A percentile compares a stretch with the other conserved stretches of the same genome.
Conservation (phyloP, 1,284 basidiomycete genomes). For the Anthracocystis walkeri region DNA sequence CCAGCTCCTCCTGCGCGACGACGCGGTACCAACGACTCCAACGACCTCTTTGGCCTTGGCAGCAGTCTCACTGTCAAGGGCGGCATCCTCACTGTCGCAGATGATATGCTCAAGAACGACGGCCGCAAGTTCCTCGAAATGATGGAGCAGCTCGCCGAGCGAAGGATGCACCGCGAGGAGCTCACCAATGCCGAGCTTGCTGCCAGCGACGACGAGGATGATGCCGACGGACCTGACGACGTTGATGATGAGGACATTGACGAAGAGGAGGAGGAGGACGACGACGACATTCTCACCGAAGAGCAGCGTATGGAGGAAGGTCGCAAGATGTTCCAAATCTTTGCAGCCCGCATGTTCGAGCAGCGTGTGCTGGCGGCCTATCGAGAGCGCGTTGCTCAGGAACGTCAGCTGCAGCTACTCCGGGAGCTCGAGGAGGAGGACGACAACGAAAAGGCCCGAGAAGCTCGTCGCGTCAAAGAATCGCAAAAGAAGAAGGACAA, state of each 20-base stretch:
- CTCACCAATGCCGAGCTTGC: constrained; percentile 72
- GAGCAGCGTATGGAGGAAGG: constrained; percentile 96
- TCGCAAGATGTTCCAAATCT: constrained; percentile 99
- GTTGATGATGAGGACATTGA: constrained; percentile 72
- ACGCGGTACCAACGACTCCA: constrained; percentile 61
- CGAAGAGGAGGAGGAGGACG: constrained; percentile 73
- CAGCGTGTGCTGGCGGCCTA: constrained; percentile 94
- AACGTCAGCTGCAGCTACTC: constrained; percentile 85
- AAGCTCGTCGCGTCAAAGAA: constrained; percentile 93
- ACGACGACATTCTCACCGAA: constrained; percentile 72
- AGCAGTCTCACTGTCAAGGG: constrained; percentile 85
- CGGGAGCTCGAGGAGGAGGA: constrained; percentile 91
- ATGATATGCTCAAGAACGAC: constrained; percentile 97
- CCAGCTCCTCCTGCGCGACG: constrained; percentile 31
- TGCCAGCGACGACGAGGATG: constrained; percentile 70
- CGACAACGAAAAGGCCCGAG: constrained; percentile 80
- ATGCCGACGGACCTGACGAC: constrained; percentile 47
- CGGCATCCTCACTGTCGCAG: constrained; percentile 97
- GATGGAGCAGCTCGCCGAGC: constrained; percentile 99
- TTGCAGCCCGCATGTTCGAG: constrained; percentile 99
- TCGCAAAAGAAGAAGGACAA: constrained; percentile 99
- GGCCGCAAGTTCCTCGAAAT: constrained; percentile 99
- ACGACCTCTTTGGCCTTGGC: constrained; percentile 82
- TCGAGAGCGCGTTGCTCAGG: constrained; percentile 86
- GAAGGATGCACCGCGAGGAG: constrained; percentile 90